Conservation (phyloP, 2,329 filamentous ascomycete genomes). For the Penicillium psychrosexuale region DNA sequence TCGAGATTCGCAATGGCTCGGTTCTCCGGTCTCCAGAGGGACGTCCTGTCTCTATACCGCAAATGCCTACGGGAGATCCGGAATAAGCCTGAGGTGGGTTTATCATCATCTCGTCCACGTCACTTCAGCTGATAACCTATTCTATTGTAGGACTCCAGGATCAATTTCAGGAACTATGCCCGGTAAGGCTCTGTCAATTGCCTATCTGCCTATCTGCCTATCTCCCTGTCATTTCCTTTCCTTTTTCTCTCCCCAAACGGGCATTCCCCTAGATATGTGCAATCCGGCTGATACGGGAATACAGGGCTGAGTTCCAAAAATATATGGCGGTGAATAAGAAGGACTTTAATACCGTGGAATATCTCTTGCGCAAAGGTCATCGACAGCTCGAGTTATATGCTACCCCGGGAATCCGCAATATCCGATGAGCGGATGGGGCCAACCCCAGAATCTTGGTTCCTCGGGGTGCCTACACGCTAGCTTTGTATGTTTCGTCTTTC, state of each 20-base stretch:
- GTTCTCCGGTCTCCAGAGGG: slow-evolving; percentile 83
- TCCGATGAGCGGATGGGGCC: slow-evolving; percentile 39
- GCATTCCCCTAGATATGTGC: slow-evolving; percentile 2
- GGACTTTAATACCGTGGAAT: slow-evolving; percentile 83
- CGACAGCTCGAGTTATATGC: slow-evolving; percentile 79
- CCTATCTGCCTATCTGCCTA: neutral
- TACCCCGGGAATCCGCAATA: slow-evolving; percentile 75
- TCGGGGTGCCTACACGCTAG: neutral
- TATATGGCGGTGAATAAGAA: slow-evolving; percentile 69
- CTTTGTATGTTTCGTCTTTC: neutral
- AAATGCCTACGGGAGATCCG: slow-evolving; percentile 77
- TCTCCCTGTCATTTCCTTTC: slow-evolving; percentile 1
- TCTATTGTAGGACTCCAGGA: slow-evolving; percentile 37
- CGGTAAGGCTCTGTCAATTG: slow-evolving; percentile 32
- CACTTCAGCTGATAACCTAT: slow-evolving; percentile 1
- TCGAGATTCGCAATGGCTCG: slow-evolving; percentile 34
- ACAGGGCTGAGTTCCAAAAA: slow-evolving; percentile 72
- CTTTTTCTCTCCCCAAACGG: slow-evolving; percentile 5
- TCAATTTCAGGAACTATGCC: slow-evolving; percentile 43
- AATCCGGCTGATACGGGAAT: slow-evolving; percentile 16
- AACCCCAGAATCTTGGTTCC: neutral
- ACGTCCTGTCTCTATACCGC: slow-evolving; percentile 82
- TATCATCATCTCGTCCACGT: neutral
- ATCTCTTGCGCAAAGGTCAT: slow-evolving; percentile 74
- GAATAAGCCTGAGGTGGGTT: slow-evolving; percentile 70